A percentile compares a stretch with the other conserved stretches of the same genome.
These are phyloP conservation scores for Lentinula edodes DNA, from an alignment of 768 basidiomycete genomes.

Conservation along the genomic window DNA sequence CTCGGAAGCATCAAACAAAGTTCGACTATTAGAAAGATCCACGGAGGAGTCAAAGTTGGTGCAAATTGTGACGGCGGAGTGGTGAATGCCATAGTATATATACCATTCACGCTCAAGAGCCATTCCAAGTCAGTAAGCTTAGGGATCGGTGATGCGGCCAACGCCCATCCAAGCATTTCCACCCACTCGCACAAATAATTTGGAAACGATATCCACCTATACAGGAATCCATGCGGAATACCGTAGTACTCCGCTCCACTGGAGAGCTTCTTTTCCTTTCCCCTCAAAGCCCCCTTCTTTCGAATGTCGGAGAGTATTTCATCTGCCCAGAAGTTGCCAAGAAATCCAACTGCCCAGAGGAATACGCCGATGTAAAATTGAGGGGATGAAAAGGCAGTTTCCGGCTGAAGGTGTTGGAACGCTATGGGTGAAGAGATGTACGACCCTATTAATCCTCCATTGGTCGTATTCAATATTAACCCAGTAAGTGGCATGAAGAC, in stretches of 20 bases:
- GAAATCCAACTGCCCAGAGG: constrained; percentile 69
- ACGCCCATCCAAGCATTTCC: constrained; percentile 86
- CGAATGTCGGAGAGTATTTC: constrained; percentile 83
- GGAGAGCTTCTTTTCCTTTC: constrained; percentile 20
- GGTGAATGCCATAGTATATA: not conserved
- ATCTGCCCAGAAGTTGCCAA: constrained; percentile 83
- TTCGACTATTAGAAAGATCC: constrained; percentile 73
- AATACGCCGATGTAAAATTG: constrained; percentile 51
- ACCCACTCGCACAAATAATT: constrained; percentile 95
- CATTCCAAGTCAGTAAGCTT: constrained; percentile 11
- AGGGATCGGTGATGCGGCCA: constrained; percentile 60
- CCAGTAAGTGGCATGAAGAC: constrained; percentile 39
- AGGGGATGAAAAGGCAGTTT: constrained; percentile 12
- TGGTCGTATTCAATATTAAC: constrained; percentile 47
- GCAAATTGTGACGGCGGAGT: constrained; percentile 27
- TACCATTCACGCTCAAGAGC: not conserved
- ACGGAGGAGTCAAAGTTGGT: constrained; percentile 60
- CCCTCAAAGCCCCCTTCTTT: constrained; percentile 46
- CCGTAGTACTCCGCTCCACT: constrained; percentile 38
- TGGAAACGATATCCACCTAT: constrained; percentile 77
- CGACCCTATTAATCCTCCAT: constrained; percentile 46
- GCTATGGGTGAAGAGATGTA: constrained; percentile 42
- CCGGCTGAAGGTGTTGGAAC: constrained; percentile 22
- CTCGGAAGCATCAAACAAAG: constrained; percentile 75
- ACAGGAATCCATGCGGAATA: constrained; percentile 79